Conservation (phyloP, 164 flowering plant species). For the Hamamelis virginiana region DNA sequence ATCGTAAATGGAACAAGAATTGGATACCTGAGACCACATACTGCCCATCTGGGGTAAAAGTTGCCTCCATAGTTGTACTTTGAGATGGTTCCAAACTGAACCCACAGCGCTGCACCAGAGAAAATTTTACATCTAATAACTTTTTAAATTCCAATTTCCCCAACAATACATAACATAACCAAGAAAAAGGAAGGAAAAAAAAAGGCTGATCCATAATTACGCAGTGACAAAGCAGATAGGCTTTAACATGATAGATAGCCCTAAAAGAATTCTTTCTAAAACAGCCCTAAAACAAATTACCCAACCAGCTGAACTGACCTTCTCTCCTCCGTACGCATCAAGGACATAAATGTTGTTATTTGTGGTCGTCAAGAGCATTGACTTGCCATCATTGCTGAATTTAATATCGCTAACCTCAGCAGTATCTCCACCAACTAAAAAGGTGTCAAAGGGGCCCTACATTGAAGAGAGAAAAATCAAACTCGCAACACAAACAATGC, state of each 20-base stretch:
- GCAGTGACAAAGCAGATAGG: too few species aligned
- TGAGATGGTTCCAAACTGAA: slow-evolving; percentile 88
- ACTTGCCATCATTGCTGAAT: slow-evolving; percentile 97
- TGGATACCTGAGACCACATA: slow-evolving; percentile 84
- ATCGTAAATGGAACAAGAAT: neutral
- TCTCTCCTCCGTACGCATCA: slow-evolving; percentile 96
- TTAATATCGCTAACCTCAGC: slow-evolving; percentile 97
- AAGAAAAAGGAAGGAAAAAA: too few species aligned
- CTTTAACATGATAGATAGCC: too few species aligned
- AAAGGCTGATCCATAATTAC: too few species aligned
- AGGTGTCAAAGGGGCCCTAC: slow-evolving; percentile 98
- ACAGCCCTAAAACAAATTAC: neutral
- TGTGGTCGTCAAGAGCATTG: slow-evolving; percentile 92
- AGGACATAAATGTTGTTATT: slow-evolving; percentile 84
- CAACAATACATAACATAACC: neutral
- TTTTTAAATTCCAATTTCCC: neutral
- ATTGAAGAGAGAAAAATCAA: slow-evolving; percentile 7
- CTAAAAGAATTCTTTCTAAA: neutral
- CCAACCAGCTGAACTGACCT: slow-evolving; percentile 43
- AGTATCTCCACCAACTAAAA: slow-evolving; percentile 93
- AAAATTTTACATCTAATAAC: slow-evolving; percentile 3
- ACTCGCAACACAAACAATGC: neutral
- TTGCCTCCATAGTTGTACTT: slow-evolving; percentile 70
- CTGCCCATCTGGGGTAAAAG: slow-evolving; percentile 96
- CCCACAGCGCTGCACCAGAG: slow-evolving; percentile 75